Evolutionary conservation across 2,329 filamentous ascomycete species (phyloP), one percentile per base, ranked within the genome.

Genomic region (Neonectria faginata): DNA sequence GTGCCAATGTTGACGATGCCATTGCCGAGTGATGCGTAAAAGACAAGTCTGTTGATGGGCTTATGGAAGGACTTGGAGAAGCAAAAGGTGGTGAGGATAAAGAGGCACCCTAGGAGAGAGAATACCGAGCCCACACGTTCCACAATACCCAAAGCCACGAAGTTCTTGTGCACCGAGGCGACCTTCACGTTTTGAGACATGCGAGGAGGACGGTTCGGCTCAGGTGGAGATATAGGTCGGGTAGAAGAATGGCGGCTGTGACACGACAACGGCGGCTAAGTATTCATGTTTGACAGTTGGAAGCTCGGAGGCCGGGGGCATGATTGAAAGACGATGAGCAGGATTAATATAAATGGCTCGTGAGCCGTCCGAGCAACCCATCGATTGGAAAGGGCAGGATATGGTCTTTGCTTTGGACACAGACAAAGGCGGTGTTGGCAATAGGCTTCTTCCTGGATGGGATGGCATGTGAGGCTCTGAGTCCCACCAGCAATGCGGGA

Each of bases 21-120:
- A 73, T 95, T 95, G 5, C 92, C 92, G 73, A 91, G 89, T 1
- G 90, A 91, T 2, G 92, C 92, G 76, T 90, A 94, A 77, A 95
- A 94, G 14, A 94, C 88, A 0, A 95, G 84, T 14, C 92, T 85
- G 74, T 94, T 95, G 79, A 94, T 93, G 20, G 92, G 90, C 74
- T 93, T 94, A 70, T 91, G 90, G 75, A 94, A 94, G 5, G 84
- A 83, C 9, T 82, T 83, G 29, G 88, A 91, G 22, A 78, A 76
- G 33, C 85, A 78, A 74, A 93, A 94, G 1, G 91, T 93, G 56
- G 81, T 68, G 58, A 93, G 87, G 71, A 93, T 90, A 75, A 93
- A 87, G 20, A 88, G 9, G 44, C 45, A 59, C 2, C 61, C 61
- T 5, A 64, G 20, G n/a, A 64, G 55, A 18, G 61, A 64, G 20